Evolutionary conservation across 306 rosid species (phyloP).

Genomic region (Fragaria vesca): DNA sequence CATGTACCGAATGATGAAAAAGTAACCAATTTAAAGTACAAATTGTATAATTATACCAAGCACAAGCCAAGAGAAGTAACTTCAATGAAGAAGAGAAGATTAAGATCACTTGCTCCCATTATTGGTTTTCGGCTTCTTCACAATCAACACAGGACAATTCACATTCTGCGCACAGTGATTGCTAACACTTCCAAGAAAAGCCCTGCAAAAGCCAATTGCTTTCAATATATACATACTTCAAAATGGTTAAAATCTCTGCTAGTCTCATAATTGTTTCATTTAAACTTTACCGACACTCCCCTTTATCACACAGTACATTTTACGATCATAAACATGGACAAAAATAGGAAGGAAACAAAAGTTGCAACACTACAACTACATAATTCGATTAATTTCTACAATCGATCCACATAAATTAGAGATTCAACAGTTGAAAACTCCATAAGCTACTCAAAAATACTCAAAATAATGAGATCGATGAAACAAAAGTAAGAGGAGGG

Average conservation of each 20-base stretch:
- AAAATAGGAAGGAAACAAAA: no score
- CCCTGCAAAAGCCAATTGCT: slow-evolving; percentile 40
- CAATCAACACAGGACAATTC: slow-evolving; percentile 80
- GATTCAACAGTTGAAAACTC: no score
- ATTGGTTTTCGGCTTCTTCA: slow-evolving; percentile 69
- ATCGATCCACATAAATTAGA: no score
- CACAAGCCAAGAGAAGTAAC: not conserved
- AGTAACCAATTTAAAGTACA: not conserved
- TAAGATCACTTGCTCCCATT: slow-evolving; percentile 12
- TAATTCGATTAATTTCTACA: no score
- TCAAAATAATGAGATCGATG: no score
- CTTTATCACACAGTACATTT: not conserved
- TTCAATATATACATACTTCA: not conserved
- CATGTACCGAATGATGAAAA: not conserved
- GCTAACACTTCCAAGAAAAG: slow-evolving; percentile 93
- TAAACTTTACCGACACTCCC: not conserved
- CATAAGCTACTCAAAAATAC: no score
- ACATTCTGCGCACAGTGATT: slow-evolving; percentile 75
- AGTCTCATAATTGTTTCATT: not conserved
- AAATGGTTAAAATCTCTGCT: not conserved
- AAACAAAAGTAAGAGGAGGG: not conserved
- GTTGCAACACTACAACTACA: no score
- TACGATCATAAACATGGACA: not conserved
- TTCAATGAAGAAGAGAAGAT: not conserved
- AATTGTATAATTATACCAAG: not conserved